Conservation (phyloP, 495 filamentous ascomycete species). For the Penicillium pancosmium region DNA sequence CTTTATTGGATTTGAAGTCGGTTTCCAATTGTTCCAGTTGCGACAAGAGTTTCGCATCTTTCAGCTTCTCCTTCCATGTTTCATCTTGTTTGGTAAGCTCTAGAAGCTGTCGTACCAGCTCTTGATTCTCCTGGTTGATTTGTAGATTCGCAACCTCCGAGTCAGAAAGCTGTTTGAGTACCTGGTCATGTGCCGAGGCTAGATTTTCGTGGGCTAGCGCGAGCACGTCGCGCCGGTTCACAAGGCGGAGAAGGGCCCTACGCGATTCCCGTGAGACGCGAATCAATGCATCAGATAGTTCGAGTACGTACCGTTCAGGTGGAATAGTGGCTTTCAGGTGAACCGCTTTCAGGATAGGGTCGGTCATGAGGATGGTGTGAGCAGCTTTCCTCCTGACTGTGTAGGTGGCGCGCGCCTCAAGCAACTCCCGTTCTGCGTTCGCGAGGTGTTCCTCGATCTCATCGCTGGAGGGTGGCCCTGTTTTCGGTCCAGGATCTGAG, state of each 20-base stretch:
- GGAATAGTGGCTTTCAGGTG: conserved; percentile 68
- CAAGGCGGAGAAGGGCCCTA: conserved; percentile 65
- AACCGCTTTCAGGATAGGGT: conserved; percentile 75
- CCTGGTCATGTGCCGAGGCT: conserved; percentile 49
- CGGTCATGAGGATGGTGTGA: conserved; percentile 65
- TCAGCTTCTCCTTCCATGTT: conserved; percentile 51
- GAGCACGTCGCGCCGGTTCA: conserved; percentile 68
- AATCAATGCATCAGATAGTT: conserved; percentile 2
- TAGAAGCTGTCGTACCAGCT: conserved; percentile 61
- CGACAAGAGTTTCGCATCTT: conserved; percentile 51
- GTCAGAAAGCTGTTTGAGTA: conserved; percentile 50
- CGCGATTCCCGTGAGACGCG: conserved; percentile 13
- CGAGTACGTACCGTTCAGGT: conserved; percentile 61
- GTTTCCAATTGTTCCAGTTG: conserved; percentile 59
- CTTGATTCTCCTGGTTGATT: conserved; percentile 60
- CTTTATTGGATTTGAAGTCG: conserved; percentile 57
- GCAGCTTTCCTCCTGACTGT: conserved; percentile 67
- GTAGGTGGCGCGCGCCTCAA: conserved; percentile 70
- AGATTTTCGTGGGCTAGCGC: conserved; percentile 62
- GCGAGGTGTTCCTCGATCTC: conserved; percentile 54
- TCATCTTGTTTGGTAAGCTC: conserved; percentile 60
- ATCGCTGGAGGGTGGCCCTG: conserved; percentile 35
- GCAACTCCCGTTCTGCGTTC: conserved; percentile 62
- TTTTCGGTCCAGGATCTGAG: conserved; percentile 30
- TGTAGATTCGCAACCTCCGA: conserved; percentile 59